Evolutionary conservation across 116 monocot species (phyloP).

Genomic region (Posidonia oceanica): DNA sequence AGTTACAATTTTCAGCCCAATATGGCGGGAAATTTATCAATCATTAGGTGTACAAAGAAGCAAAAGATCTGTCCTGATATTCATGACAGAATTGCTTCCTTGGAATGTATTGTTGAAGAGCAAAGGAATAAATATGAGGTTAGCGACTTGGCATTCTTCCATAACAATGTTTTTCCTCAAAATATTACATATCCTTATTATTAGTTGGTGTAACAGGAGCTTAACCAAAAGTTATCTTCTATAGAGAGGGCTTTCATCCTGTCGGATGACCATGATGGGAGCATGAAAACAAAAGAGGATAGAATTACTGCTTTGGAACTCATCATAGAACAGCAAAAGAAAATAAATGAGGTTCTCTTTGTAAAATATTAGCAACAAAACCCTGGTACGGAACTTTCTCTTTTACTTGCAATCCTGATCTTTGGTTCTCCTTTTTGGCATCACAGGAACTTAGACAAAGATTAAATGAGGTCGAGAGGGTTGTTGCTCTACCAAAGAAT

Average conservation of each 20-base stretch:
- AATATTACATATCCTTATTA: too few species aligned
- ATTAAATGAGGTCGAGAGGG: background rate
- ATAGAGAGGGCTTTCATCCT: background rate
- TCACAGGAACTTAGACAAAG: background rate
- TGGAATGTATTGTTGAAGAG: background rate
- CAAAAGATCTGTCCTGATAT: background rate
- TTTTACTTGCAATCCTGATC: background rate
- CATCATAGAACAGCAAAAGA: background rate
- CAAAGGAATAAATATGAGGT: constrained; percentile 2
- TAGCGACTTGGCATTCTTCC: background rate
- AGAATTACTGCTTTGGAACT: background rate
- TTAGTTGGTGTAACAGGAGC: too few species aligned
- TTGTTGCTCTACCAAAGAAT: background rate
- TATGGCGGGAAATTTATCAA: background rate
- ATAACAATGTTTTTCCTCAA: too few species aligned
- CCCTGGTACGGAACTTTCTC: background rate
- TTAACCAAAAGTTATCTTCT: background rate
- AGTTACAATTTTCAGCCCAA: too few species aligned
- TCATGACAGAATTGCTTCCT: background rate
- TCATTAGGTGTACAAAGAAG: background rate
- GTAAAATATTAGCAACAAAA: background rate
- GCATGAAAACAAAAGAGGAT: background rate
- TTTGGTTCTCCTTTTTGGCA: background rate
- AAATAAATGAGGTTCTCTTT: constrained; percentile 1
- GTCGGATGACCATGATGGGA: background rate